Conservation (phyloP, 768 basidiomycete genomes). For the Podaxis carcinomalis region DNA sequence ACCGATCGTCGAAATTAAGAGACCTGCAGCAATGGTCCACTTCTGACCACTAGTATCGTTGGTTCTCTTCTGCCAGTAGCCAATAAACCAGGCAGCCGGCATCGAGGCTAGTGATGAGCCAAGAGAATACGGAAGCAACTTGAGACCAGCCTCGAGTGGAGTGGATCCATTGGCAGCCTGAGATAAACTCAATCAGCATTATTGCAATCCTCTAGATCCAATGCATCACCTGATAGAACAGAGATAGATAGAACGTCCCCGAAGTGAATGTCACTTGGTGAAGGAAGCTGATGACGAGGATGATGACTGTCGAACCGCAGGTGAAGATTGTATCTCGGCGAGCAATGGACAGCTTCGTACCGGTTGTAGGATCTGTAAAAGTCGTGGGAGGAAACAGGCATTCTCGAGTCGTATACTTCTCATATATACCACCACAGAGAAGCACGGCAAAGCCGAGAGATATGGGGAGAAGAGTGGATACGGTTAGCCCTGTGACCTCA, state of each 20-base stretch:
- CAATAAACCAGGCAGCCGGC: slow-evolving; percentile 83
- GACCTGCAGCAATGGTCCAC: slow-evolving; percentile 56
- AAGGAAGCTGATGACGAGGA: slow-evolving; percentile 68
- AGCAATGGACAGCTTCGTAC: slow-evolving; percentile 33
- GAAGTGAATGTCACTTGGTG: slow-evolving; percentile 83
- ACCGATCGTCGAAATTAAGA: slow-evolving; percentile 62
- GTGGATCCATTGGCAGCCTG: slow-evolving; percentile 69
- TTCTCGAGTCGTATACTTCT: slow-evolving; percentile 61
- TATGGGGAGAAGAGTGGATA: slow-evolving; percentile 59
- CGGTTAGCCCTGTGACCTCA: slow-evolving; percentile 50
- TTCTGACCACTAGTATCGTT: slow-evolving; percentile 62
- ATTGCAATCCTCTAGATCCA: slow-evolving; percentile 16
- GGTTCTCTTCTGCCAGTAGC: slow-evolving; percentile 54
- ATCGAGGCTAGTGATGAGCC: slow-evolving; percentile 83
- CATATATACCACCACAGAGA: slow-evolving; percentile 60
- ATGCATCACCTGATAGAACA: slow-evolving; percentile 68
- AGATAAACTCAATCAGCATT: slow-evolving; percentile 12
- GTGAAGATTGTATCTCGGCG: slow-evolving; percentile 14
- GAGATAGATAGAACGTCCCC: slow-evolving; percentile 81
- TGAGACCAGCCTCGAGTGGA: slow-evolving; percentile 70
- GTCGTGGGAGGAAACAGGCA: slow-evolving; percentile 65
- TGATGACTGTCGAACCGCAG: slow-evolving; percentile 41
- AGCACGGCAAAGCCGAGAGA: slow-evolving; percentile 51
- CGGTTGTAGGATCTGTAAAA: slow-evolving; percentile 56
- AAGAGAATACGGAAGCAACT: slow-evolving; percentile 79